These are phyloP conservation scores for Citrus australasica DNA, from an alignment of 345 rosid species.

Conservation along the genomic window DNA sequence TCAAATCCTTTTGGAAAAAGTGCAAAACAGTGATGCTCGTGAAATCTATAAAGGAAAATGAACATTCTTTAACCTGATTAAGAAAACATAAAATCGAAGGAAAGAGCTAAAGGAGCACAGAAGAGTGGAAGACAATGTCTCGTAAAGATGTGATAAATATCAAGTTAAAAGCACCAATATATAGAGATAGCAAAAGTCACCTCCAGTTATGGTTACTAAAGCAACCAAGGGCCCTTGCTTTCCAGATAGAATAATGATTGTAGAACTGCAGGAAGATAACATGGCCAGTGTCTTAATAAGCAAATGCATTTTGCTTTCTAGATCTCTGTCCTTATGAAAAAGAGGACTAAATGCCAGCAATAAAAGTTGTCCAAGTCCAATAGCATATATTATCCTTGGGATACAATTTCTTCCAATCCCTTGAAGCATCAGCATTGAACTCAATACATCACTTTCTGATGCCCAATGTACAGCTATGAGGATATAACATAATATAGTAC, in stretches of 20 bases:
- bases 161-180: neutral
- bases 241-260: slow-evolving; percentile 69
- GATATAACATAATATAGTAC: slow-evolving; percentile 55
- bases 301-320: slow-evolving; percentile 24
- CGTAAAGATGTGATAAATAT: neutral
- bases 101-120: neutral
- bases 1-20: slow-evolving; percentile 7
- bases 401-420: slow-evolving; percentile 41
- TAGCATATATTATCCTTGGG: slow-evolving; percentile 55
- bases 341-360: slow-evolving; percentile 37
- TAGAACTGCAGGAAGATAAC: slow-evolving; percentile 73
- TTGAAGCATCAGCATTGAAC: slow-evolving; percentile 34
- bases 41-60: neutral
- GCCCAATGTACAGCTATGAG: slow-evolving; percentile 78
- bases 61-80: neutral
- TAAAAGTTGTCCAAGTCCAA: slow-evolving; percentile 56
- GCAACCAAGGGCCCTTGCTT: slow-evolving; percentile 81
- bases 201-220: slow-evolving; percentile 64
- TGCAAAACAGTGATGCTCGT: neutral
- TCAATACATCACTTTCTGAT: slow-evolving; percentile 44
- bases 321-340: slow-evolving; percentile 22
- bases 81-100: neutral
- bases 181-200: slow-evolving; percentile 27
- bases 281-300: slow-evolving; percentile 42
- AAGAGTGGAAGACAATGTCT: neutral